Conservation (phyloP, 1,139 yeast genomes). For the Geotrichum histeridarum region DNA sequence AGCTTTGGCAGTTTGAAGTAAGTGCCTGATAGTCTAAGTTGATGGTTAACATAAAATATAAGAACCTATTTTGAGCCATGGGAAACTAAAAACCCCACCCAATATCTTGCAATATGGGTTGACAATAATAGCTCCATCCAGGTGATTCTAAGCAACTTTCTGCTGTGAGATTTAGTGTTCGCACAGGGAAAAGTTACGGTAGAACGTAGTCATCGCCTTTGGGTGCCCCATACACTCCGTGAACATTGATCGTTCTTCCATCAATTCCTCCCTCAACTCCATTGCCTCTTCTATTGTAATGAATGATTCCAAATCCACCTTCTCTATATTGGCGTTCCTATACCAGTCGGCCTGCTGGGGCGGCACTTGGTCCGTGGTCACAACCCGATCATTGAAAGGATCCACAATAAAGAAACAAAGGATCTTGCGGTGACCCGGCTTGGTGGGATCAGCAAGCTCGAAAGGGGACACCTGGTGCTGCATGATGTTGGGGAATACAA, state of each 20-base stretch:
- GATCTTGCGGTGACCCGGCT: slow-evolving; percentile 42
- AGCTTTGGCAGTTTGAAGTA: too few relatives aligned
- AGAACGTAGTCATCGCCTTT: slow-evolving; percentile 25
- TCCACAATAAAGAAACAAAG: slow-evolving; percentile 43
- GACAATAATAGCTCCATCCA: too few relatives aligned
- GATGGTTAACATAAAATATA: too few relatives aligned
- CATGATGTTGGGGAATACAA: slow-evolving; percentile 42
- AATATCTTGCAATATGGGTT: too few relatives aligned
- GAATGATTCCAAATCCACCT: slow-evolving; percentile 32
- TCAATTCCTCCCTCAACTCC: slow-evolving; percentile 33
- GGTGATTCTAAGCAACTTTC: too few relatives aligned
- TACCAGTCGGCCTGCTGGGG: slow-evolving; percentile 44
- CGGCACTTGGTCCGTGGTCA: slow-evolving; percentile 39
- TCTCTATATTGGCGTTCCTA: slow-evolving; percentile 13
- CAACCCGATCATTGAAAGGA: slow-evolving; percentile 38
- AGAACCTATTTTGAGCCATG: too few relatives aligned
- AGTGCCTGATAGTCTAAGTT: too few relatives aligned
- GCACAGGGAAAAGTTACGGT: slow-evolving; percentile 34
- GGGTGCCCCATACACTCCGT: slow-evolving; percentile 9
- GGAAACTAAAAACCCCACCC: too few relatives aligned
- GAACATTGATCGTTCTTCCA: slow-evolving; percentile 36
- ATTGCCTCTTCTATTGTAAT: slow-evolving; percentile 34
- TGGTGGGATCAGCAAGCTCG: slow-evolving; percentile 38
- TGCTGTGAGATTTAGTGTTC: too few relatives aligned
- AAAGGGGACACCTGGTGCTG: slow-evolving; percentile 45